Evolutionary conservation across 345 rosid genomes (phyloP), one percentile per base, ranked within the genome.

Genomic region (Brassica juncea): DNA sequence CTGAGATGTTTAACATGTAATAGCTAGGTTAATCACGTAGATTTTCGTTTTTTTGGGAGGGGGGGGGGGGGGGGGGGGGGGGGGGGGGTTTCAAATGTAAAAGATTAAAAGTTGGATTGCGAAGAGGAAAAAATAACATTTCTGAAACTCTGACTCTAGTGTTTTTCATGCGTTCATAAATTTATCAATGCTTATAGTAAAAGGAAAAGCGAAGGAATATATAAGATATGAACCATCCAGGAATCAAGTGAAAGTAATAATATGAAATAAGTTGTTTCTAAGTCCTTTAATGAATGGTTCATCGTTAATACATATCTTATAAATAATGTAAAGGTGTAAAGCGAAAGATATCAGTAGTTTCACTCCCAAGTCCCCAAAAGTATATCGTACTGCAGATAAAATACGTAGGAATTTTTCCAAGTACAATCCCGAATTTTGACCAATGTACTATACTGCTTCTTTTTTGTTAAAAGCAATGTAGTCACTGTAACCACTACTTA

Each of bases 201-300:
- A 55, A 60, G 3, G 15, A 68, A 76, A 67, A 39, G 32, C 32
- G 21, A 76, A 75, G 57, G 42, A 6, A 68, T 39, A 10, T 10
- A 49, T 49, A 28, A 15, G 19, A 28, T 74, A 44, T 55, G 55
- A 14, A 65, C 64, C 64, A 74, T 65, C 11, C 6, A 65, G 8
- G 2, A 65, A 66, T 35, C 58, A 76, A 57, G 58, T 66, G 37
- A 37, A 66, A 67, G 12, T 25, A 37, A 75, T 30, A 76, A 59
- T 27, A 57, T 57, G 32, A 52, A 28, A 49, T 4, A 69, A 68
- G 25, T 47, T 60, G 65, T 68, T 7, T 44, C 21, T 23, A 68
- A 44, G 23, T 42, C 30, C 52, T 67, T 68, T 68, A 34, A 68
- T 68, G 71, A 68, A 8, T 34, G 66, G 34, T 15, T 47, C 11